Conservation (phyloP, 768 basidiomycete species). For the Tulasnella sp. region DNA sequence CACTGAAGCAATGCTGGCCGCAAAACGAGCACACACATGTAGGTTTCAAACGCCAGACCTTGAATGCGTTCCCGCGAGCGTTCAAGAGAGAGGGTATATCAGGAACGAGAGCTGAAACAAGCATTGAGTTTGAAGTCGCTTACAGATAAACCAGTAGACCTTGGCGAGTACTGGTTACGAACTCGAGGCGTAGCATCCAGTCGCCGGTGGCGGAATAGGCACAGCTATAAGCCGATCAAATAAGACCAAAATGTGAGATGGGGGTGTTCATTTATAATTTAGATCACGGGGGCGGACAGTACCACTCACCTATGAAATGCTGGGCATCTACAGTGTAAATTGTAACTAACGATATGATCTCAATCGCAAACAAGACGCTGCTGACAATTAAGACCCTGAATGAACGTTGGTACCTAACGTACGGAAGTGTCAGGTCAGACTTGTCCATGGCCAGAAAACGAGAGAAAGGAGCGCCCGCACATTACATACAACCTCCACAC, state of each 20-base stretch:
- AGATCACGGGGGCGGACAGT: too few relatives aligned
- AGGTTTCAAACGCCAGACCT: slow-evolving; percentile 27
- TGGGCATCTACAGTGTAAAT: not conserved
- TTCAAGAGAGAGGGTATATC: too few relatives aligned
- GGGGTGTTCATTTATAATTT: too few relatives aligned
- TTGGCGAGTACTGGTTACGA: not conserved
- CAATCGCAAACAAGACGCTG: not conserved
- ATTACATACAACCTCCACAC: not conserved
- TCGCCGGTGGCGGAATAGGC: not conserved
- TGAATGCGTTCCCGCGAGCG: slow-evolving; percentile 13
- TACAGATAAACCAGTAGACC: not conserved
- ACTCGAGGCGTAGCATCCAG: not conserved
- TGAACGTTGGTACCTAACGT: not conserved
- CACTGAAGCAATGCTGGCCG: slow-evolving; percentile 32
- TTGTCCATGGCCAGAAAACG: not conserved
- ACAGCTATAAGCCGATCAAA: too few relatives aligned
- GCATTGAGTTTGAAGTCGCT: not conserved
- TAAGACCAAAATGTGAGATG: too few relatives aligned
- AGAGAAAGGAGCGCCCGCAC: not conserved
- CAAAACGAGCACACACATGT: not conserved
- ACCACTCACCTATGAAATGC: not conserved
- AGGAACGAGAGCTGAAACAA: too few relatives aligned
- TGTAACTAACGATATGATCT: not conserved
- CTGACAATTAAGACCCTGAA: not conserved
- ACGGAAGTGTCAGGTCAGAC: not conserved